These are phyloP conservation scores for Fusarium incarnatum DNA, from an alignment of 2,329 filamentous ascomycete species.

Conservation along the genomic window DNA sequence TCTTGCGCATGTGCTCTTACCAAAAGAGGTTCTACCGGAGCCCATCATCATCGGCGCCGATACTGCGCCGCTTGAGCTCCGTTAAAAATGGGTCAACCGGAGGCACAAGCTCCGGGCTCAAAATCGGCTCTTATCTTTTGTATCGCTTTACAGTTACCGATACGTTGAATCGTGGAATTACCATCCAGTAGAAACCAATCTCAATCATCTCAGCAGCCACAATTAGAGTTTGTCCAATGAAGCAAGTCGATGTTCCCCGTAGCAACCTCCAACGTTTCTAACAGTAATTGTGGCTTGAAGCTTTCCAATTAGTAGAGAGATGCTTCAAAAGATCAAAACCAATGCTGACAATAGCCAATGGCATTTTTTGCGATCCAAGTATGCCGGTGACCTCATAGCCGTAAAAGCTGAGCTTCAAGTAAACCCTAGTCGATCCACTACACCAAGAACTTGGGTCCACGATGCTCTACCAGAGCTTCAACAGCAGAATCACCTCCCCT, in stretches of 20 bases:
- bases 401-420: background rate
- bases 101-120: conserved; percentile 15
- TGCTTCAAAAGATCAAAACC: background rate
- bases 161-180: background rate
- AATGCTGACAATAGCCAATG: background rate
- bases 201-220: background rate
- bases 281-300: background rate
- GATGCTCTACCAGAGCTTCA: background rate
- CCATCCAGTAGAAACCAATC: background rate
- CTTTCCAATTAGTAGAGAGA: background rate
- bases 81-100: conserved; percentile 5
- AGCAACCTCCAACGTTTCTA: background rate
- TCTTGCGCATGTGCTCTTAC: background rate
- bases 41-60: background rate
- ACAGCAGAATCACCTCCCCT: conserved; percentile 22
- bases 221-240: background rate
- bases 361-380: background rate
- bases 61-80: conserved; percentile 6
- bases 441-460: background rate
- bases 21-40: background rate
- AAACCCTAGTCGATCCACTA: conserved; percentile 6
- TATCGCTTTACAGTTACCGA: background rate
- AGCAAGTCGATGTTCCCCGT: background rate
- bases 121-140: background rate
- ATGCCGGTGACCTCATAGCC: background rate